Percentiles rank a stretch among this genome's conserved stretches.
phyloP scores from a whole-genome alignment of 2,329 filamentous ascomycete genomes.

The Huntiella bhutanensis region DNA sequence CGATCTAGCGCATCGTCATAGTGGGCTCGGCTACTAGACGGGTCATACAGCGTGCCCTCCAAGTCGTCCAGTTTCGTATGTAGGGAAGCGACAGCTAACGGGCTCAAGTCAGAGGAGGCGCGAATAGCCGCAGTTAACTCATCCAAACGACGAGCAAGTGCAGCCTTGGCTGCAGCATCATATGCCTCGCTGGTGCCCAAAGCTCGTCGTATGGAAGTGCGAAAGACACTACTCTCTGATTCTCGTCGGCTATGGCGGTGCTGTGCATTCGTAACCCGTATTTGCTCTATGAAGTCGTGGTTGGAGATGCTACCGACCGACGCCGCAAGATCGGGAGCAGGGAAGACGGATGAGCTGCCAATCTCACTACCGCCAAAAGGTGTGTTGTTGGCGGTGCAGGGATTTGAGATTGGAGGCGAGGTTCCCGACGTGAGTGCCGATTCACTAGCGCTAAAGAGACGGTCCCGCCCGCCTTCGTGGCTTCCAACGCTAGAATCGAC shows the following conservation, averaged over 20 bases:
- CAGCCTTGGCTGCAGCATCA: slow-evolving; percentile 10
- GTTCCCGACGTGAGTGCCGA: background rate
- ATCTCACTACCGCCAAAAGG: too few species aligned
- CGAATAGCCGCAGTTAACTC: slow-evolving; percentile 7
- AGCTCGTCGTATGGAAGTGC: slow-evolving; percentile 8
- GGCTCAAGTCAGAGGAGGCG: slow-evolving; percentile 8
- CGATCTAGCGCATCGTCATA: slow-evolving; percentile 7
- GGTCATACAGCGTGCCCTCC: slow-evolving; percentile 6
- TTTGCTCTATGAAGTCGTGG: background rate
- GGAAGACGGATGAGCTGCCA: background rate
- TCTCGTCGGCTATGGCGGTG: slow-evolving; percentile 5
- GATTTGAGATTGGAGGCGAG: background rate
- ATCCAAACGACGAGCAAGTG: slow-evolving; percentile 9
- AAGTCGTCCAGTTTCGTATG: slow-evolving; percentile 9
- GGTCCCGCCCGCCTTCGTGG: background rate
- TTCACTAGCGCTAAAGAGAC: background rate
- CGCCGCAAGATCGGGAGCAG: background rate
- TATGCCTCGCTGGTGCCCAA: slow-evolving; percentile 10
- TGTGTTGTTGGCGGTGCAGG: background rate
- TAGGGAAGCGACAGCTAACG: slow-evolving; percentile 7
- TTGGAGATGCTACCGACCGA: background rate
- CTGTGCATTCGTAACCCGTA: slow-evolving; percentile 1
- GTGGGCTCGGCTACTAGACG: slow-evolving; percentile 4
- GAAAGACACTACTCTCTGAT: slow-evolving; percentile 5
- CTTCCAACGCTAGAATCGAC: background rate